A percentile compares a stretch with the other conserved stretches of the same genome.
These are phyloP conservation scores for Pythium scleroteichum DNA, from an alignment of 352 stramenopile genomes.

Conservation along the genomic window DNA sequence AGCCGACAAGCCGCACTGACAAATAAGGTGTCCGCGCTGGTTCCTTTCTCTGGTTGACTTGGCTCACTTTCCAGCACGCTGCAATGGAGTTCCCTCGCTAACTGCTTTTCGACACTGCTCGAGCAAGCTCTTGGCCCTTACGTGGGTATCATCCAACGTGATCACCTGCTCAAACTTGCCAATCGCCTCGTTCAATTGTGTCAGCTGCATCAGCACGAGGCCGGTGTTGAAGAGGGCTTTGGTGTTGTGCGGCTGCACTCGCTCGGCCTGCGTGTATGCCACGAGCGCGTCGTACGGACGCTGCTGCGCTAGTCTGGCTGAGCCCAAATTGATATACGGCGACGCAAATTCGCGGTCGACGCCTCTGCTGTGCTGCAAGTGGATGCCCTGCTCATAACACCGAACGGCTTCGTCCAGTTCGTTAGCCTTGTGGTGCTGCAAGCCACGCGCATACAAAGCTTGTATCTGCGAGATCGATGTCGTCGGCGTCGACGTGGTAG, in stretches of 20 bases:
- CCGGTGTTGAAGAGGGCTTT: conserved; percentile 66
- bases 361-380: conserved; percentile 27
- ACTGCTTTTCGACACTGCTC: conserved; percentile 13
- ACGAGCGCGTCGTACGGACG: conserved; percentile 38
- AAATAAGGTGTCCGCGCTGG: too few species aligned
- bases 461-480: conserved; percentile 33
- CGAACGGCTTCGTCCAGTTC: conserved; percentile 45
- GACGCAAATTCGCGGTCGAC: conserved; percentile 51
- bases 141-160: conserved; percentile 22
- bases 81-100: too few species aligned
- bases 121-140: conserved; percentile 9
- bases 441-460: conserved; percentile 56
- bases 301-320: conserved; percentile 45
- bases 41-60: too few species aligned
- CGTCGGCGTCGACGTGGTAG: conserved; percentile 7
- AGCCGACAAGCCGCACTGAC: too few species aligned
- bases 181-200: conserved; percentile 26
- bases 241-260: conserved; percentile 51
- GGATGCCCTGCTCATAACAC: conserved; percentile 55
- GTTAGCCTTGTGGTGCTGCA: conserved; percentile 57
- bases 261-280: conserved; percentile 42
- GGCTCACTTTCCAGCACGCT: too few species aligned
- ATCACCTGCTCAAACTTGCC: conserved; percentile 32
- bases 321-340: conserved; percentile 69
- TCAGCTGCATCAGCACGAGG: conserved; percentile 50